phyloP scores from a whole-genome alignment of 1,139 yeast species.

The Geotrichum carabidarum region DNA sequence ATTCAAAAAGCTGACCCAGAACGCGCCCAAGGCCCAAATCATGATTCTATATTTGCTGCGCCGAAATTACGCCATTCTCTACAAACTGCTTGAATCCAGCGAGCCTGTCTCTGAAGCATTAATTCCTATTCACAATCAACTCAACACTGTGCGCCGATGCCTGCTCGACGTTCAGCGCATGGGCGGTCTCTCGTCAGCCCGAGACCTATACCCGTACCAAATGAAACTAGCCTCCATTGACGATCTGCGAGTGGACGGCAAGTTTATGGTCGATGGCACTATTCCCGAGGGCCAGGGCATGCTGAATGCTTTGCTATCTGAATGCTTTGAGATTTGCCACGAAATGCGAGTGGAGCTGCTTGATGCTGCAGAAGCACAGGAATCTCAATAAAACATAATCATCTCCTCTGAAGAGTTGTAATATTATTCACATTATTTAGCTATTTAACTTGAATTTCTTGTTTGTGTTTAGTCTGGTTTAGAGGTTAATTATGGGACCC shows the following conservation, averaged over 20 bases:
- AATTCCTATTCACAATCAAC: conserved; percentile 87
- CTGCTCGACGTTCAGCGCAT: conserved; percentile 80
- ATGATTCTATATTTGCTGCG: conserved; percentile 72
- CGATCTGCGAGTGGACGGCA: conserved; percentile 80
- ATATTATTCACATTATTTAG: neutral
- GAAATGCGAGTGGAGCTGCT: conserved; percentile 76
- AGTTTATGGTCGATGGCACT: conserved; percentile 76
- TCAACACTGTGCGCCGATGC: conserved; percentile 85
- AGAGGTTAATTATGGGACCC: no score
- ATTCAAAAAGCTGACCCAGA: conserved; percentile 40
- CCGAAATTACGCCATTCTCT: conserved; percentile 83
- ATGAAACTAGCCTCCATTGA: conserved; percentile 90
- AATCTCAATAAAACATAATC: neutral
- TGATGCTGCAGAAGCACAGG: neutral
- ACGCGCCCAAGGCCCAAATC: conserved; percentile 47
- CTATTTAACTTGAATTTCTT: no score
- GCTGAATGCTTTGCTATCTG: conserved; percentile 80
- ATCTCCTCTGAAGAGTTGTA: neutral
- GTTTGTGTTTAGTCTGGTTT: no score
- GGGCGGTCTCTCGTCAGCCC: conserved; percentile 79
- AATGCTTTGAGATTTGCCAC: conserved; percentile 86
- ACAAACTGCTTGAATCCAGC: conserved; percentile 79
- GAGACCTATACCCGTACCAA: conserved; percentile 92
- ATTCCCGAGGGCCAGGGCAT: conserved; percentile 98
- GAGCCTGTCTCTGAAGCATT: conserved; percentile 93